These are phyloP conservation scores for Ganoderma multipileum DNA, from an alignment of 1,284 basidiomycete species.

Conservation along the genomic window DNA sequence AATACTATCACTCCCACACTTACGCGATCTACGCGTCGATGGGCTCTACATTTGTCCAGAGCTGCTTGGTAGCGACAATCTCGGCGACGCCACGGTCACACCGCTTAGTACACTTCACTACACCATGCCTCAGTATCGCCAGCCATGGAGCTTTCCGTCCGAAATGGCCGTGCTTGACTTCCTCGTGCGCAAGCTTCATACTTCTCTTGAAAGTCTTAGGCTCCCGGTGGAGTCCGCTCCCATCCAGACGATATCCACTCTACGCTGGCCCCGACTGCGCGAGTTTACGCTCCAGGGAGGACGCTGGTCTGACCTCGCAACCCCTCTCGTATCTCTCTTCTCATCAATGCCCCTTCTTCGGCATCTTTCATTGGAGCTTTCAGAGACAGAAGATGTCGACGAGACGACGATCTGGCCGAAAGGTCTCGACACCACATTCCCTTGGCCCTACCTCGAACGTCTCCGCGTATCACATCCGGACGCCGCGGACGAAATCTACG, in stretches of 20 bases:
- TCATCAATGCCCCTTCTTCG: neutral
- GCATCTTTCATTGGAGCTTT: neutral
- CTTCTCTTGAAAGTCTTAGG: neutral
- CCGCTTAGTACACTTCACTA: neutral
- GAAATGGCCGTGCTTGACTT: neutral
- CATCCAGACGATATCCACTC: neutral
- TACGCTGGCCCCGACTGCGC: neutral
- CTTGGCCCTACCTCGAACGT: conserved; percentile 2
- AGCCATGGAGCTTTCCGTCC: neutral
- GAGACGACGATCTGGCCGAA: neutral
- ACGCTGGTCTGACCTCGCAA: neutral
- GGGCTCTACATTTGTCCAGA: neutral
- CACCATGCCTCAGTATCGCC: neutral
- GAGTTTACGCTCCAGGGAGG: neutral
- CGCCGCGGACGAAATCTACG: neutral
- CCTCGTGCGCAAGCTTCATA: neutral
- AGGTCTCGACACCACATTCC: neutral
- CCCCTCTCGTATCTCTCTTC: neutral
- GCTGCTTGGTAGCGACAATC: neutral
- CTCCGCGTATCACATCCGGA: neutral
- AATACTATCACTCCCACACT: neutral
- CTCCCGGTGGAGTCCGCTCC: neutral
- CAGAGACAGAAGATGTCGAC: neutral
- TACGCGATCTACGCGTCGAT: neutral
- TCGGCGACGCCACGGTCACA: neutral